Evolutionary conservation across 2,329 filamentous ascomycete species (phyloP).

Genomic region (Fusarium pseudonygamai): DNA sequence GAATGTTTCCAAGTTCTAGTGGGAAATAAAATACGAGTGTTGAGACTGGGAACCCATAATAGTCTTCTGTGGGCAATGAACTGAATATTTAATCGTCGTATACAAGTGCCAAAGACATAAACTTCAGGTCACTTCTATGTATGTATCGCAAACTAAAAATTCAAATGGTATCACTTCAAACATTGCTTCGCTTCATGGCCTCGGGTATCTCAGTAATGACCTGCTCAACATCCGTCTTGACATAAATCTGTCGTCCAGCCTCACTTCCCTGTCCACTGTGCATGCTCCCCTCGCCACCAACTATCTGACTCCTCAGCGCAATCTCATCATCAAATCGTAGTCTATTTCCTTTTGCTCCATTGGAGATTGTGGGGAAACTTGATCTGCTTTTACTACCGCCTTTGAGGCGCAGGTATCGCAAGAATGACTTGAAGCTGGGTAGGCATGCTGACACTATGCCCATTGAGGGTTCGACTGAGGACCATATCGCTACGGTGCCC

Average conservation of each 20-base stretch:
- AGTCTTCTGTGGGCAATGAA: no score
- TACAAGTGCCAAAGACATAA: neutral
- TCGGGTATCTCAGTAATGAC: neutral
- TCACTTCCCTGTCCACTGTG: constrained; percentile 1
- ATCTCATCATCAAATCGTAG: constrained; percentile 5
- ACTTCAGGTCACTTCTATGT: neutral
- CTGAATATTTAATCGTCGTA: neutral
- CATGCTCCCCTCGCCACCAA: constrained; percentile 6
- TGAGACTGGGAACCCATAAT: neutral
- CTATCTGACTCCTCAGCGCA: constrained; percentile 2
- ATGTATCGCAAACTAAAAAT: neutral
- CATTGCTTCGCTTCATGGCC: neutral
- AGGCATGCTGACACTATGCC: constrained; percentile 16
- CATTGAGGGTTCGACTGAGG: constrained; percentile 12
- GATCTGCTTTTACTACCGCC: neutral
- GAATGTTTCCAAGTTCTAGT: neutral
- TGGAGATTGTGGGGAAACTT: neutral
- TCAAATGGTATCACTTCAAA: neutral
- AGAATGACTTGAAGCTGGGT: constrained; percentile 11
- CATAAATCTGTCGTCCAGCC: neutral
- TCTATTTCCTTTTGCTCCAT: neutral
- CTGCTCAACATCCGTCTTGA: constrained; percentile 20
- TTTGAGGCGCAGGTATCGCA: neutral
- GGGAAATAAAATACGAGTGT: no score
- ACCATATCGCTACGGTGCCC: constrained; percentile 20